Evolutionary conservation across 768 basidiomycete species (phyloP).

Genomic region (Stropharia rugosoannulata): DNA sequence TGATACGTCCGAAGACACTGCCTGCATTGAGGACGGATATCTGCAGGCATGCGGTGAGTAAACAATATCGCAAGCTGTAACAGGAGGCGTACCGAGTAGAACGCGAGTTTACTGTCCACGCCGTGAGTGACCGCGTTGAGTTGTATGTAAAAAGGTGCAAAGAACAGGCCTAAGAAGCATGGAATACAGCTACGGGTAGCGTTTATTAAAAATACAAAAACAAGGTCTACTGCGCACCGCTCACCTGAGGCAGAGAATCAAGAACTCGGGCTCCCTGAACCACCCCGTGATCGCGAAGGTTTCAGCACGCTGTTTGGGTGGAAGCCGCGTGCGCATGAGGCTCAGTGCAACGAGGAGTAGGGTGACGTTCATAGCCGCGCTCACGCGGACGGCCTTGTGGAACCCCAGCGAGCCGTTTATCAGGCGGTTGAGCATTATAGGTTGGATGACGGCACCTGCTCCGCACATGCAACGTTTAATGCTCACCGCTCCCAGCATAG

Average conservation of each 20-base stretch:
- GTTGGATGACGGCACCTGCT: slow-evolving; percentile 50
- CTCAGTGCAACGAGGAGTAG: slow-evolving; percentile 31
- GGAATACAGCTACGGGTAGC: slow-evolving; percentile 22
- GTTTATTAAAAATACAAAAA: background rate
- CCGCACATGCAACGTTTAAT: background rate
- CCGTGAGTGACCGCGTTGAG: slow-evolving; percentile 45
- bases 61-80: background rate
- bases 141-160: slow-evolving; percentile 51
- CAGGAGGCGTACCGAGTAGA: slow-evolving; percentile 40
- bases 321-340: slow-evolving; percentile 34
- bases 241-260: slow-evolving; percentile 13
- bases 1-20: slow-evolving; percentile 47
- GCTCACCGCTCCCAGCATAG: background rate
- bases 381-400: slow-evolving; percentile 33
- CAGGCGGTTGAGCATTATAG: slow-evolving; percentile 55
- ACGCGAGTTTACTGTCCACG: slow-evolving; percentile 39
- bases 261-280: slow-evolving; percentile 30
- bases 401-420: slow-evolving; percentile 33
- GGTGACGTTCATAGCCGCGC: slow-evolving; percentile 29
- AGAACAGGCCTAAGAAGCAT: slow-evolving; percentile 36
- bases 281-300: slow-evolving; percentile 25
- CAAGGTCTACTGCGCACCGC: background rate
- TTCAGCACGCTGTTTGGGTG: slow-evolving; percentile 16
- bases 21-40: slow-evolving; percentile 54
- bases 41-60: slow-evolving; percentile 20